Percentiles rank a stretch among this genome's conserved stretches.
These are phyloP conservation scores for Cercospora berteroae DNA, from an alignment of 2,329 filamentous ascomycete genomes.

Conservation along the genomic window DNA sequence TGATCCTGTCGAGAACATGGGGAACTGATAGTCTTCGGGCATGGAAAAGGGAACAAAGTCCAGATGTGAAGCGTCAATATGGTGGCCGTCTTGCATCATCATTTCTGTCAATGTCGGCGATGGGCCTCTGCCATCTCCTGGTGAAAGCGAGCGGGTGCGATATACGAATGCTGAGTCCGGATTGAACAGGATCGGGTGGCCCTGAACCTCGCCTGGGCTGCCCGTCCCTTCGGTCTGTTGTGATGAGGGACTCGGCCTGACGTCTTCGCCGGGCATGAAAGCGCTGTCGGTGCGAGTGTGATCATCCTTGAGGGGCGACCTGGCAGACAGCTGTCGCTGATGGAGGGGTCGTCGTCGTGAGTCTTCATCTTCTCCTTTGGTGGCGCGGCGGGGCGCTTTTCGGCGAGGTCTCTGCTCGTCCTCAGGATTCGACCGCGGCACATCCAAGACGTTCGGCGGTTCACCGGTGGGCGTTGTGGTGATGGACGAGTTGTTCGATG, in stretches of 20 bases:
- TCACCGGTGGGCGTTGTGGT: conserved; percentile 5
- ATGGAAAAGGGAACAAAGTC: conserved; percentile 33
- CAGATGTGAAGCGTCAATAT: conserved; percentile 15
- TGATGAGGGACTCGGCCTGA: conserved; percentile 7
- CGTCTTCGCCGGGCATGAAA: conserved; percentile 1
- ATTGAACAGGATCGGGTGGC: conserved; percentile 18
- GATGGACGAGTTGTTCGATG: not conserved
- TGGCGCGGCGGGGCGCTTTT: conserved; percentile 4
- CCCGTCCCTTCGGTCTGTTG: conserved; percentile 2
- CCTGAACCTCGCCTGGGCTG: not conserved
- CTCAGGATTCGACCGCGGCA: not conserved
- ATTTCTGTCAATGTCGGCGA: conserved; percentile 36
- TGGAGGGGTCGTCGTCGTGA: not conserved
- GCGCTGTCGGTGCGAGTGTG: conserved; percentile 7
- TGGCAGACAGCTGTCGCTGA: not conserved
- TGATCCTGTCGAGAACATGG: conserved; percentile 21
- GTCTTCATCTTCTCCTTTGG: not conserved
- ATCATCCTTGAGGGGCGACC: not conserved
- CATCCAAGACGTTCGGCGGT: conserved; percentile 4
- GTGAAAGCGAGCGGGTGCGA: conserved; percentile 24
- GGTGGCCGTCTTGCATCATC: conserved; percentile 28
- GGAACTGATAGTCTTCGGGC: conserved; percentile 30
- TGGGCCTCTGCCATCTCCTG: conserved; percentile 14
- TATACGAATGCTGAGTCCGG: conserved; percentile 18
- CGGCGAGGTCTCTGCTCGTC: conserved; percentile 1